Evolutionary conservation across 1,284 basidiomycete species (phyloP), one percentile per base, ranked within the genome.

Genomic region (Pyrrhoderma lamaoense): DNA sequence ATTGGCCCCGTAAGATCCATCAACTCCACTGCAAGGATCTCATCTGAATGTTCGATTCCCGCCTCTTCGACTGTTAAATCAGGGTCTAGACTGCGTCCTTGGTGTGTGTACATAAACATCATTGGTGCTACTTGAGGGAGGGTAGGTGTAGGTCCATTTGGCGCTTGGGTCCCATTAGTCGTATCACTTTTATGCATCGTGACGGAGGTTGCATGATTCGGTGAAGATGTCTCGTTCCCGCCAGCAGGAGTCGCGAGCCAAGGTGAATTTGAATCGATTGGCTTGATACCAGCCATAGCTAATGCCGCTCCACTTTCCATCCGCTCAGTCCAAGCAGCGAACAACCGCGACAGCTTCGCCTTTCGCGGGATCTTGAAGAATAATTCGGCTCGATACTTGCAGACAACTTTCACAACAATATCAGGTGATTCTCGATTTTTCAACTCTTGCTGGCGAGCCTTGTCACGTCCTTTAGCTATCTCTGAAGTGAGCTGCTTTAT

Each of bases 291-390:
- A 36, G 56, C 57, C 43, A 58, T 55, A 47, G 55, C 49, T 3
- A 38, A 44, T 19, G 44, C 38, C 39, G 50, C 39, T 11, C 58
- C 58, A 25, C 58, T 69, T 62, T 88, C 86, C 88, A 91, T 90
- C 56, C 88, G 74, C 48, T 86, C 84, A 31, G 85, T 88, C 87
- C 88, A 90, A n/a, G 86, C 82, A 59, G 79, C 81, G 65, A 90
- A 89, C 52, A 90, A 72, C 53, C 82, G 75, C 45, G 81, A 79
- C 31, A 91, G 71, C 64, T 89, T 90, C 35, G 84, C 88, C 68
- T 89, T 90, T 63, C 88, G 82, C 25, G 84, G 85, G 59, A 91
- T 88, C 67, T 89, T 90, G 76, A 91, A 91, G 71, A 86, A 89
- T 38, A 91, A 73, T 63, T 91, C 88, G 2, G 86, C 86, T 42